Evolutionary conservation across 106 monocot species (phyloP), one percentile per base, ranked within the genome.

Genomic region (Hemerocallis citrina): DNA sequence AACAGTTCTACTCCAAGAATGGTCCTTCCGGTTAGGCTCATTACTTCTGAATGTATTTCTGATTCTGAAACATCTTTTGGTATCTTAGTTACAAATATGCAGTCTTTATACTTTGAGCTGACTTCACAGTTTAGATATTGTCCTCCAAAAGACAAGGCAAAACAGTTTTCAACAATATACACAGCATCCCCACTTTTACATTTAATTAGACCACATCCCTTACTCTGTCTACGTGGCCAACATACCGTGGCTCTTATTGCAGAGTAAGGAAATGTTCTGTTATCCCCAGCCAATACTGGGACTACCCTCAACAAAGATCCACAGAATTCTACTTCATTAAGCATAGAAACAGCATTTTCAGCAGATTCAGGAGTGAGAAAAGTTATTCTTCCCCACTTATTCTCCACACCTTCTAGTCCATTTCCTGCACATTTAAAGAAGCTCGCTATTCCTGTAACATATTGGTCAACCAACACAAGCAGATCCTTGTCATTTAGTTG

Each of bases 181-280:
- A 64, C 72, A 61, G 75, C 85, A 61, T 85, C 77, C 50, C 68
- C 76, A 28, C 23, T 25, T 49, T 40, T 36, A 68, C 98, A 98
- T 20, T 37, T 58, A 24, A 98, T 32, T 45, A 92, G 72, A 37
- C 82, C 92, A 50, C 71, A 56, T n/a, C 98, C 98, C 61, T 66
- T 92, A 57, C 87, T 87, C n/a, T 59, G 87, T 55, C 79, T 74
- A 27, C 77, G 84, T 10, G 86, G 92, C 98, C 98, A 98, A 61
- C 32, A 81, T 10, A 92, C 56, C 61, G 68, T 98, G 19, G 74
- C 92, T 73, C 77, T 84, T 51, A 98, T 61, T 42, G 81, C 79
- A 72, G 81, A 60, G 67, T 66, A 82, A 10, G 68, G 75, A 34
- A 36, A 66, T 14, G n/a, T 28, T 52, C 60, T 63, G 49, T 67